Conservation (phyloP, 2,329 filamentous ascomycete genomes). For the Neofusicoccum parvum region DNA sequence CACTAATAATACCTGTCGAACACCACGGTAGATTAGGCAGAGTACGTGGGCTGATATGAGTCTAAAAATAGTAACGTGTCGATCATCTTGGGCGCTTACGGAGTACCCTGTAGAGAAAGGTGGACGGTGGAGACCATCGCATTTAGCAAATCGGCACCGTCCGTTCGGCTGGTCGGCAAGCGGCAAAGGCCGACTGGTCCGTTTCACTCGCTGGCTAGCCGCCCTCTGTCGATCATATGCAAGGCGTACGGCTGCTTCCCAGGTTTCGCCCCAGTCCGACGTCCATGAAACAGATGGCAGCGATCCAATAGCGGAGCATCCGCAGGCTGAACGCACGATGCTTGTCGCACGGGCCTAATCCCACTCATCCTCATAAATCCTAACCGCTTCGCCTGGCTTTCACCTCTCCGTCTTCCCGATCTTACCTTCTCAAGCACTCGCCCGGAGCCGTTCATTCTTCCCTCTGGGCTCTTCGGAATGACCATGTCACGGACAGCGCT, state of each 20-base stretch:
- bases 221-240: slow-evolving; percentile 12
- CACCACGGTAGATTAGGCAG: no score
- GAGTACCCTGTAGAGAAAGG: no score
- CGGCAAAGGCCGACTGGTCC: no score
- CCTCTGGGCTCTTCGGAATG: background rate
- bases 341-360: slow-evolving; percentile 6
- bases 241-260: slow-evolving; percentile 7
- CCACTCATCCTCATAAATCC: slow-evolving; percentile 7
- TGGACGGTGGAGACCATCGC: no score
- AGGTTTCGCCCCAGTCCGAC: slow-evolving; percentile 11
- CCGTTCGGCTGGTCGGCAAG: no score
- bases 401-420: background rate
- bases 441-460: background rate
- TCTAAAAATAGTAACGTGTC: no score
- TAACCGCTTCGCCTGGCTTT: slow-evolving; percentile 8
- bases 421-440: background rate
- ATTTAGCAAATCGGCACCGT: no score
- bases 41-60: no score
- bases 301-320: slow-evolving; percentile 4
- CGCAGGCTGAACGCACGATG: slow-evolving; percentile 2
- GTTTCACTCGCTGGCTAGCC: no score
- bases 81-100: no score
- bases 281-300: slow-evolving; percentile 8
- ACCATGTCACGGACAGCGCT: slow-evolving; percentile 3
- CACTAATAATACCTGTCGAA: no score